phyloP scores from a whole-genome alignment of 371 early-diverging fungal species.

The Syncephalastrum contaminatum region DNA sequence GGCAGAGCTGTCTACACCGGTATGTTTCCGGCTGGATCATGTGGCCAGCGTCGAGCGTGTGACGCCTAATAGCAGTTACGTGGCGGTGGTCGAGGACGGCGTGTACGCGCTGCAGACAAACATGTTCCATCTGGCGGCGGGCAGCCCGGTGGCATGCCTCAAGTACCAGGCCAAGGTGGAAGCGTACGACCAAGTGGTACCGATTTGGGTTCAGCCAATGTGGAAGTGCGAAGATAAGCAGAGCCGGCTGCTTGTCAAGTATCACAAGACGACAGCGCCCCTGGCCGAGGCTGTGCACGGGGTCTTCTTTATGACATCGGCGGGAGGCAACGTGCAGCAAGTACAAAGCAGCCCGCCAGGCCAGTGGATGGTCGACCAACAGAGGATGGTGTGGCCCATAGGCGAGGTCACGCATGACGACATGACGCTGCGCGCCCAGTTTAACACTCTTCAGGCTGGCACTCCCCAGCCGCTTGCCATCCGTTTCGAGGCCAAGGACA shows the following conservation, averaged over 20 bases:
- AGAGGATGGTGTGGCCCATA: slow-evolving; percentile 55
- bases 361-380: slow-evolving; percentile 50
- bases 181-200: slow-evolving; percentile 22
- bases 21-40: slow-evolving; percentile 36
- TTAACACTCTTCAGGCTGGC: slow-evolving; percentile 41
- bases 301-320: slow-evolving; percentile 48
- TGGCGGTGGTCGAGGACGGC: slow-evolving; percentile 21
- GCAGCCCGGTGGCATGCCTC: slow-evolving; percentile 27
- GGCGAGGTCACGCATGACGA: slow-evolving; percentile 33
- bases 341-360: slow-evolving; percentile 57
- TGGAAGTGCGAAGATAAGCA: slow-evolving; percentile 61
- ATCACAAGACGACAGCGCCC: slow-evolving; percentile 25
- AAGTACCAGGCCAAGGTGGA: slow-evolving; percentile 47
- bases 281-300: slow-evolving; percentile 14
- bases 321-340: slow-evolving; percentile 45
- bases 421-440: slow-evolving; percentile 49
- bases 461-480: slow-evolving; percentile 47
- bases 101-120: slow-evolving; percentile 39
- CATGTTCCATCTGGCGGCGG: slow-evolving; percentile 30
- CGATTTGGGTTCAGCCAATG: slow-evolving; percentile 44
- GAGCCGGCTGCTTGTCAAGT: slow-evolving; percentile 52
- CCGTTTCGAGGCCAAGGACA: slow-evolving; percentile 47
- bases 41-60: slow-evolving; percentile 31
- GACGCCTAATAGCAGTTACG: slow-evolving; percentile 35
- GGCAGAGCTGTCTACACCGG: slow-evolving; percentile 20